Conservation (phyloP, 768 basidiomycete species). For the Erythrobasidium yunnanense region DNA sequence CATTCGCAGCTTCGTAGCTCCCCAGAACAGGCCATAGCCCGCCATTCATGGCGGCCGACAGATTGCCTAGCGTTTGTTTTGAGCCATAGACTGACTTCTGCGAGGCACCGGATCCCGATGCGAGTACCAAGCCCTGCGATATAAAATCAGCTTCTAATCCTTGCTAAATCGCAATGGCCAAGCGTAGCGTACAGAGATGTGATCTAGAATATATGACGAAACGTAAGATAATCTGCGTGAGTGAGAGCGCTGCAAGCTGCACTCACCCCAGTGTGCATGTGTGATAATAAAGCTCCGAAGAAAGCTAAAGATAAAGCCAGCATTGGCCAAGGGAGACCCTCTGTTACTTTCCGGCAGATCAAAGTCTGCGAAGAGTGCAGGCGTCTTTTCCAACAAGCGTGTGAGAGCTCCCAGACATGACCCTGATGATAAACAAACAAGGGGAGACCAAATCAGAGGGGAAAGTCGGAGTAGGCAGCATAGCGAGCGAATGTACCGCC, state of each 20-base stretch:
- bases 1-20: slow-evolving; percentile 52
- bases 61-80: slow-evolving; percentile 12
- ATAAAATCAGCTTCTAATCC: background rate
- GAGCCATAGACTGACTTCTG: slow-evolving; percentile 22
- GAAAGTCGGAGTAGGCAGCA: background rate
- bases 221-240: background rate
- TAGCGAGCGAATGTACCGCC: slow-evolving; percentile 39
- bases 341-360: background rate
- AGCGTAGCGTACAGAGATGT: slow-evolving; percentile 22
- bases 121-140: slow-evolving; percentile 9
- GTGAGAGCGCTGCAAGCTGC: background rate
- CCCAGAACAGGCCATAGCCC: slow-evolving; percentile 78
- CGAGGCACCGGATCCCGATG: slow-evolving; percentile 4
- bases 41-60: slow-evolving; percentile 50
- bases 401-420: slow-evolving; percentile 24
- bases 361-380: slow-evolving; percentile 18
- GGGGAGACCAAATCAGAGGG: background rate
- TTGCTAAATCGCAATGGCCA: background rate
- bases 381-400: background rate
- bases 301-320: slow-evolving; percentile 3
- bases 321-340: background rate
- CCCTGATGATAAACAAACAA: background rate
- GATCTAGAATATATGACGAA: background rate
- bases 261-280: slow-evolving; percentile 28
- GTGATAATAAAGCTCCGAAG: slow-evolving; percentile 21